Base-by-base conservation (phyloP, 2,329 filamentous ascomycete genomes). In the Calonectria pseudoreteaudii region DNA sequence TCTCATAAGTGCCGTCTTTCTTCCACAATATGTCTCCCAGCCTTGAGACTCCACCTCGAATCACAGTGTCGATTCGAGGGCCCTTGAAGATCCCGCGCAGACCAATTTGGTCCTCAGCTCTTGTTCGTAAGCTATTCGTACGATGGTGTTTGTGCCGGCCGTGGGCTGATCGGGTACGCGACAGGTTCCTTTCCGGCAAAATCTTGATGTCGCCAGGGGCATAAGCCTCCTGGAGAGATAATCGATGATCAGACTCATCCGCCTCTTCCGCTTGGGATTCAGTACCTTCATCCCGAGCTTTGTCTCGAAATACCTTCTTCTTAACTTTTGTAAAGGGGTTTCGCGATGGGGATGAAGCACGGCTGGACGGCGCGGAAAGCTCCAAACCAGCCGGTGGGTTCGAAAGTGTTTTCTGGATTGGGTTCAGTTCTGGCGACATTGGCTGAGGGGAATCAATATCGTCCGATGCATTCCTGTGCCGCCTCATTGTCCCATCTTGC, bases 51-150 rank as follows among this genome's bases (percentile, higher is more conserved):
- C 90, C 85, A 9, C 87, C 90, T 31, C 90, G 88, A 56, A 97
- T 90, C 36, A 95, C 89, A 36, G 91, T 94, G 74, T 95, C 94
- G 75, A 96, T 92, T 70, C 94, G 89, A 65, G 92, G 91, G 3
- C 92, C 93, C 84, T 95, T 96, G 84, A 98, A 93, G 62, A 98
- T 93, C 9, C 93, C 92, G 52, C 93, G 91, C 20, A 85, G 65
- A 18, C 84, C 81, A 52, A 81, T 72, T 49, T 79, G 78, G 16
- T 86, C 84, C 20, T 85, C 84, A 1, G 75, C 44, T 30, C 81
- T 86, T 23, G 85, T 82, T 28, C 85, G 87, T n/a, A 89, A 77
- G 79, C 89, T 92, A 26, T 87, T 84, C 56, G 86, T 89, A 74
- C 85, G 85, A 73, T 87, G 86, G 58, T 86, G 86, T 75, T 86